These are phyloP conservation scores for Alternaria angustiovoidea DNA, from an alignment of 2,329 filamentous ascomycete species.

Conservation along the genomic window DNA sequence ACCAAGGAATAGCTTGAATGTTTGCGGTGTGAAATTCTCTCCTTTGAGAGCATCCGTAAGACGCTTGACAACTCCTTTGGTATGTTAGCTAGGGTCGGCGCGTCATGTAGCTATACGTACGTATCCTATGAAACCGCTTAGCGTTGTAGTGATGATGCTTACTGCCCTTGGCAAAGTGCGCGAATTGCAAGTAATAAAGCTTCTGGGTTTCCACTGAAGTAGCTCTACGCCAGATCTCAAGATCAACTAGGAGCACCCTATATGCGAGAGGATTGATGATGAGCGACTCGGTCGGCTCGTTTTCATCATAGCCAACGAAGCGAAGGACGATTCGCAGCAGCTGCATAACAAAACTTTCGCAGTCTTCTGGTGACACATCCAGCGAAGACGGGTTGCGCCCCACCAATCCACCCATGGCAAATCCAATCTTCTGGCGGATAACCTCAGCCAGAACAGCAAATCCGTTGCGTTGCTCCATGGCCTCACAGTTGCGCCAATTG, in stretches of 20 bases:
- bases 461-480: slow-evolving; percentile 95
- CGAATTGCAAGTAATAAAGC: slow-evolving; percentile 92
- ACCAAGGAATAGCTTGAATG: slow-evolving; percentile 77
- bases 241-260: slow-evolving; percentile 87
- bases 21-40: slow-evolving; percentile 75
- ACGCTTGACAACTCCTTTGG: slow-evolving; percentile 82
- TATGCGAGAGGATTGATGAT: slow-evolving; percentile 97
- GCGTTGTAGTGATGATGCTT: slow-evolving; percentile 93
- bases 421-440: slow-evolving; percentile 80
- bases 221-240: slow-evolving; percentile 85
- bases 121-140: slow-evolving; percentile 85
- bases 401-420: slow-evolving; percentile 55
- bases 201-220: slow-evolving; percentile 79
- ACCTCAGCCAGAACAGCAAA: slow-evolving; percentile 88
- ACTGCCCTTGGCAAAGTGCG: slow-evolving; percentile 86
- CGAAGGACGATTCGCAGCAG: slow-evolving; percentile 79
- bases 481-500: slow-evolving; percentile 97
- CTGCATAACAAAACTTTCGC: slow-evolving; percentile 62
- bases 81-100: slow-evolving; percentile 28
- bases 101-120: slow-evolving; percentile 62
- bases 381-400: slow-evolving; percentile 56
- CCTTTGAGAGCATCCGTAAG: slow-evolving; percentile 89
- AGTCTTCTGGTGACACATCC: slow-evolving; percentile 51
- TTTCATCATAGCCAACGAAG: slow-evolving; percentile 88
- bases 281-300: slow-evolving; percentile 83